Conservation (phyloP, 1,284 basidiomycete species). For the Anthracocystis walkeri region DNA sequence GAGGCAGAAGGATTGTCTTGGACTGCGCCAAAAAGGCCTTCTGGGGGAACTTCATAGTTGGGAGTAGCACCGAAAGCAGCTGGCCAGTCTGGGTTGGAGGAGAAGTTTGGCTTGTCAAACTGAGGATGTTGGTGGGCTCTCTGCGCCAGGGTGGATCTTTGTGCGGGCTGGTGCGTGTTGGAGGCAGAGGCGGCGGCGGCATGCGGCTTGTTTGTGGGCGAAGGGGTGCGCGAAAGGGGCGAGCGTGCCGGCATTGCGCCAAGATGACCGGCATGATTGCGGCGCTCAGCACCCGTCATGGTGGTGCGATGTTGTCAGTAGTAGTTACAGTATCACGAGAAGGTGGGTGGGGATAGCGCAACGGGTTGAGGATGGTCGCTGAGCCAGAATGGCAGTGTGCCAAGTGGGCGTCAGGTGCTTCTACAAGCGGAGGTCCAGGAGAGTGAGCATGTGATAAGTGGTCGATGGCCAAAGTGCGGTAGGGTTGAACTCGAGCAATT, state of each 20-base stretch:
- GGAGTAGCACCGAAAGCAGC: conserved; percentile 40
- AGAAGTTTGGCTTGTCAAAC: conserved; percentile 22
- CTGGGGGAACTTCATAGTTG: conserved; percentile 49
- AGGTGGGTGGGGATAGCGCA: neutral
- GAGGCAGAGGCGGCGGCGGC: conserved; percentile 11
- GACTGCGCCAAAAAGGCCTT: conserved; percentile 29
- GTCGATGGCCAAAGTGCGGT: neutral
- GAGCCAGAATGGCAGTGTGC: neutral
- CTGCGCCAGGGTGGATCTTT: conserved; percentile 27
- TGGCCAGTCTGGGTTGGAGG: conserved; percentile 12
- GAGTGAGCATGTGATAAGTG: neutral
- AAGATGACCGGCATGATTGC: conserved; percentile 38
- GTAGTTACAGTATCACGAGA: neutral
- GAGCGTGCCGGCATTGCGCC: conserved; percentile 24
- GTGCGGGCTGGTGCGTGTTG: conserved; percentile 16
- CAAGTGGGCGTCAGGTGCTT: neutral
- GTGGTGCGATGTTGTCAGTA: conserved; percentile 8
- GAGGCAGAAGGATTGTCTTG: conserved; percentile 14
- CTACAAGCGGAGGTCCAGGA: neutral
- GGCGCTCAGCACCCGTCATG: conserved; percentile 48
- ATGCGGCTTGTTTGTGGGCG: conserved; percentile 19
- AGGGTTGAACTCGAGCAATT: neutral
- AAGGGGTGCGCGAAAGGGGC: conserved; percentile 30
- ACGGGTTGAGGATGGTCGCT: neutral
- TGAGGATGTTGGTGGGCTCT: conserved; percentile 33